These are phyloP conservation scores for Microbotryum saponariae DNA, from an alignment of 1,284 basidiomycete species.

Conservation along the genomic window DNA sequence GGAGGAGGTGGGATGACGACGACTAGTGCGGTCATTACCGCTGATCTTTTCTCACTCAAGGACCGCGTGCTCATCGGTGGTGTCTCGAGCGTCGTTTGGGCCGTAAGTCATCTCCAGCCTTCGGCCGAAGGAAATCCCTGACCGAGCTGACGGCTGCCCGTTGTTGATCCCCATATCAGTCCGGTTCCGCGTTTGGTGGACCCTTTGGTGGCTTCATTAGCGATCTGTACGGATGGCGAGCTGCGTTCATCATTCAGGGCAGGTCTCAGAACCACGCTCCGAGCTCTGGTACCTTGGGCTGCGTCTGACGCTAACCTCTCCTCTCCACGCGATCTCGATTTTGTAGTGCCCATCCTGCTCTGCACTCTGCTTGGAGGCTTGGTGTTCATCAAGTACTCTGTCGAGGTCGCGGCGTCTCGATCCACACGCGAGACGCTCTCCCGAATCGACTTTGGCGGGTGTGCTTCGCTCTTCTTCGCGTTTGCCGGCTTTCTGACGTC, in stretches of 20 bases:
- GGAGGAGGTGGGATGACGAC: conserved; percentile 69
- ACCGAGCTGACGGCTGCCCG: too few species aligned
- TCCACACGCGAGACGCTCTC: conserved; percentile 55
- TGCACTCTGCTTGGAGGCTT: neutral
- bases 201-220: conserved; percentile 82
- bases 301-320: conserved; percentile 55
- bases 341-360: conserved; percentile 51
- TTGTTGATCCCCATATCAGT: too few species aligned
- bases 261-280: too few species aligned
- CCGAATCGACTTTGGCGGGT: conserved; percentile 75
- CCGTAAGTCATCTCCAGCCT: conserved; percentile 38
- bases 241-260: conserved; percentile 48
- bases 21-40: conserved; percentile 62
- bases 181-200: conserved; percentile 49
- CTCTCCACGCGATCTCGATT: conserved; percentile 62
- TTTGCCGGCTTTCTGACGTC: conserved; percentile 68
- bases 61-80: conserved; percentile 83
- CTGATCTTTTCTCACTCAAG: conserved; percentile 69
- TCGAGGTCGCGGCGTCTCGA: conserved; percentile 44
- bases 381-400: conserved; percentile 46
- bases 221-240: conserved; percentile 67
- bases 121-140: too few species aligned
- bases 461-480: conserved; percentile 62
- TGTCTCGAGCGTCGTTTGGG: conserved; percentile 64
- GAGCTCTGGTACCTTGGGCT: too few species aligned